Evolutionary conservation across 164 flowering plant species (phyloP), one percentile per base, ranked within the genome.

Genomic region (Kalanchoe fedtschenkoi): DNA sequence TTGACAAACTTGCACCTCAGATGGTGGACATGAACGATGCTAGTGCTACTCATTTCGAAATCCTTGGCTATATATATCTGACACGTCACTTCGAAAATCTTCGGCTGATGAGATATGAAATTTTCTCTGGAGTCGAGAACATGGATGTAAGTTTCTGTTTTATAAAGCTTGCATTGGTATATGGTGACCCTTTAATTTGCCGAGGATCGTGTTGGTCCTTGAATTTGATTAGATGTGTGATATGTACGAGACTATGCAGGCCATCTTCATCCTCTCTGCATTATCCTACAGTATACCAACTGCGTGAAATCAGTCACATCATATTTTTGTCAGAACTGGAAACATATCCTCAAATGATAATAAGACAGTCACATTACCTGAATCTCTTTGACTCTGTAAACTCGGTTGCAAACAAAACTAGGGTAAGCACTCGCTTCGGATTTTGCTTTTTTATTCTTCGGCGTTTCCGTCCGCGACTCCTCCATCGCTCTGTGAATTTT

Each of bases 61-160:
- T 95, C 99, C 64, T 59, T 82, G 1, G 88, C 83, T 62, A 95
- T 86, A n/a, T n/a, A n/a, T n/a, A 60, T 95, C 99, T 24, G 81
- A 9, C 3, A 70, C 67, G 64, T 83, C 79, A 15, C 86, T 82
- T 15, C 39, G 46, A 71, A 86, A 95, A 5, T 73, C 71, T 70
- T 91, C 99, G 80, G 62, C 87, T 81, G 19, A 85, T 73, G 35
- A 93, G 82, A 64, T 84, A 82, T 47, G 80, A 64, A 11, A 11
- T 67, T 57, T 87, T 85, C 17, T 62, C 82, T 1, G 76, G 8
- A 28, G 71, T 69, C 4, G 66, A 60, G 69, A 93, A 93, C 85
- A 81, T 60, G 5, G 67, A 35, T 0, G 61, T 11, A 37, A 90
- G 84, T 65, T 65, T 90, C 65, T 75, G 77, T 38, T n/a, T 55